These are phyloP conservation scores for Daldinia childiae DNA, from an alignment of 495 filamentous ascomycete species.

Conservation along the genomic window DNA sequence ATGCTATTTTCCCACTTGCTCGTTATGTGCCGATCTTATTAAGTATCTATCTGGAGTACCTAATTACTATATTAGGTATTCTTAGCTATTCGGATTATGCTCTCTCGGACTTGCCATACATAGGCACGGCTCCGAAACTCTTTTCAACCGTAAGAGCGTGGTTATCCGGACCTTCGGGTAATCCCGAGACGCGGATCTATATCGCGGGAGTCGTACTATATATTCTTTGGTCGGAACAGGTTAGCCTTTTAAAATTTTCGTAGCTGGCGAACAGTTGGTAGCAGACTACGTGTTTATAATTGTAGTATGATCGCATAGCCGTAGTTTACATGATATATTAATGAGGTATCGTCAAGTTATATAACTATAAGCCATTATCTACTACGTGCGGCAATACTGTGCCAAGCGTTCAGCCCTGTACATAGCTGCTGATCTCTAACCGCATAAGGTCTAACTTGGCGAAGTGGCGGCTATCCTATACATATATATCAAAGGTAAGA, in stretches of 20 bases:
- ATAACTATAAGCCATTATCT: neutral
- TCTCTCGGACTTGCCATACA: neutral
- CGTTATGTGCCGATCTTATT: too few species aligned
- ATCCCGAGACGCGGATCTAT: neutral
- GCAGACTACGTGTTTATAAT: too few species aligned
- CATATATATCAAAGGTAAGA: neutral
- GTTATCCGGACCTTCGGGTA: neutral
- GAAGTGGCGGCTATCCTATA: neutral
- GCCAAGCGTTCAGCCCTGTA: constrained; percentile 3
- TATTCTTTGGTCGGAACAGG: neutral
- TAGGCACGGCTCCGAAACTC: neutral
- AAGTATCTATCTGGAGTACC: too few species aligned
- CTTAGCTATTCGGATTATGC: too few species aligned
- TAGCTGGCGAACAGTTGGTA: neutral
- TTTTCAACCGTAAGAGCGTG: neutral
- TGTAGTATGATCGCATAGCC: neutral
- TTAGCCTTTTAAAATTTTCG: neutral
- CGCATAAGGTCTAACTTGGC: neutral
- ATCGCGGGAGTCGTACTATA: neutral
- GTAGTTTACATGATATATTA: too few species aligned
- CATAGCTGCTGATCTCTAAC: neutral
- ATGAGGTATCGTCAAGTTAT: neutral
- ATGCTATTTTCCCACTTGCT: too few species aligned
- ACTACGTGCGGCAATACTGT: neutral
- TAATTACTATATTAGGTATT: too few species aligned